These are phyloP conservation scores for Phascolomyces articulosus DNA, from an alignment of 371 early-diverging fungal species.

Conservation along the genomic window DNA sequence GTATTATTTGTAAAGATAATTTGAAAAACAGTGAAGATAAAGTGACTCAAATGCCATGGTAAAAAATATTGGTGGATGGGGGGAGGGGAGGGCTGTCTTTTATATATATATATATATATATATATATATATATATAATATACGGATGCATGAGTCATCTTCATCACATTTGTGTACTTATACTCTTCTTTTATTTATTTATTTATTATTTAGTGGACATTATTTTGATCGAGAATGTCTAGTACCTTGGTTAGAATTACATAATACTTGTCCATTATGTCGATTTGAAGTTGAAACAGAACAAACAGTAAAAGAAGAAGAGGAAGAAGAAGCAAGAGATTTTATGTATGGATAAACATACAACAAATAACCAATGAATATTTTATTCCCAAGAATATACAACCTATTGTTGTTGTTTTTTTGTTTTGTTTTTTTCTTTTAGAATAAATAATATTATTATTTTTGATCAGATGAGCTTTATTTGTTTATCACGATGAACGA, in stretches of 20 bases:
- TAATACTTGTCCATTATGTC: constrained; percentile 67
- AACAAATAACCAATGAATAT: background rate
- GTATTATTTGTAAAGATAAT: constrained; percentile 55
- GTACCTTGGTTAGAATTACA: constrained; percentile 62
- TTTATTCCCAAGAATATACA: too few species aligned
- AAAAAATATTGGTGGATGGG: constrained; percentile 3
- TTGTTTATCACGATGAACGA: too few species aligned
- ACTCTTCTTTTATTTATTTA: background rate
- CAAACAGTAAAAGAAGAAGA: constrained; percentile 45
- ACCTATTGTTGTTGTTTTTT: too few species aligned
- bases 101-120: too few species aligned
- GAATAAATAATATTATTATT: too few species aligned
- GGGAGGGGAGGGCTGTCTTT: background rate
- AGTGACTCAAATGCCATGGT: constrained; percentile 57
- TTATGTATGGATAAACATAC: constrained; percentile 56
- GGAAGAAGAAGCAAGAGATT: constrained; percentile 45
- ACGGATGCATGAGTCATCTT: too few species aligned
- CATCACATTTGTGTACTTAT: too few species aligned
- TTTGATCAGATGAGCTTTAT: too few species aligned
- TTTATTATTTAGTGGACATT: constrained; percentile 45
- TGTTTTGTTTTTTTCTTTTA: too few species aligned
- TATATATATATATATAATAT: background rate
- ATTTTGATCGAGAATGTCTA: constrained; percentile 61
- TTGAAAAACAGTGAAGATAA: constrained; percentile 25
- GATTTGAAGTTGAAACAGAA: constrained; percentile 56